A percentile compares a stretch with the other conserved stretches of the same genome.
phyloP scores from a whole-genome alignment of 768 basidiomycete genomes.

The Russula vinacea region DNA sequence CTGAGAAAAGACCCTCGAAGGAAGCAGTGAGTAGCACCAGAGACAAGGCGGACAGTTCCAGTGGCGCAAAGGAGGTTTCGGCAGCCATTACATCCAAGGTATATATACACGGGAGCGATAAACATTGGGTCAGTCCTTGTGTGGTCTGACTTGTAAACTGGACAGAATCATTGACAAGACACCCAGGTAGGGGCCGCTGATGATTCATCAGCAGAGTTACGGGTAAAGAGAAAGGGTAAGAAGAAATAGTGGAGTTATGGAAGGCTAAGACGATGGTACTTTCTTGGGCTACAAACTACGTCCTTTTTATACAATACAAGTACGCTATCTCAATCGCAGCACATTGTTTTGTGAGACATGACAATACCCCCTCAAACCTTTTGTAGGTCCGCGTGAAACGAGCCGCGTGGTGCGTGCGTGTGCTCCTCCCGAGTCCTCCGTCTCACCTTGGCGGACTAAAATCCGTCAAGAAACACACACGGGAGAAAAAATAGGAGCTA shows the following conservation, averaged over 20 bases:
- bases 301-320: no score
- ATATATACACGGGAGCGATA: neutral
- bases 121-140: neutral
- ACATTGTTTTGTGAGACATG: no score
- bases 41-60: neutral
- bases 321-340: no score
- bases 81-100: neutral
- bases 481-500: neutral
- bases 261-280: no score
- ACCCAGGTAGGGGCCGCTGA: neutral
- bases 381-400: no score
- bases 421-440: no score
- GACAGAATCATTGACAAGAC: neutral
- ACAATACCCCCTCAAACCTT: no score
- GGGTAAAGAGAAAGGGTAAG: no score
- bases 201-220: neutral
- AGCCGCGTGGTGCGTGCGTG: no score
- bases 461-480: no score
- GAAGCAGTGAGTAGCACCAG: neutral
- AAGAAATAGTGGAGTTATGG: neutral
- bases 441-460: no score
- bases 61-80: neutral
- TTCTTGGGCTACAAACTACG: no score
- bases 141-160: neutral
- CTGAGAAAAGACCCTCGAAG: neutral